These are phyloP conservation scores for Candida silvicultrix DNA, from an alignment of 805 yeast genomes.

Conservation along the genomic window DNA sequence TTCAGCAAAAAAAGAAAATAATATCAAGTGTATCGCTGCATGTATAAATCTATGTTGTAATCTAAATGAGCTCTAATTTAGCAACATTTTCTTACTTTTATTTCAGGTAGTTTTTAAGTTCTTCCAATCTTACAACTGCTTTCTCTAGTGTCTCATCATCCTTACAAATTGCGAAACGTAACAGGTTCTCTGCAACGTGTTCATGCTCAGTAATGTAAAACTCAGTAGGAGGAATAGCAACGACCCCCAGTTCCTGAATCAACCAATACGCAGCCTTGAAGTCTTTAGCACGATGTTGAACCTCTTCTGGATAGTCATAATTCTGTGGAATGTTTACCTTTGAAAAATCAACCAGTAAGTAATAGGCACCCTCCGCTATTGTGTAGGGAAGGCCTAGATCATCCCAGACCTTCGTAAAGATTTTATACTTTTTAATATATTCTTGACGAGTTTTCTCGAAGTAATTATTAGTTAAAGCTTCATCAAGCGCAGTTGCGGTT, in stretches of 20 bases:
- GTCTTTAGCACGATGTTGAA: constrained; percentile 68
- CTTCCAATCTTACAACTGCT: constrained; percentile 71
- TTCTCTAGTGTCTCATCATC: constrained; percentile 74
- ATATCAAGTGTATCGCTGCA: not conserved
- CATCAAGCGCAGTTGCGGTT: constrained; percentile 66
- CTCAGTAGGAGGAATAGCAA: constrained; percentile 97
- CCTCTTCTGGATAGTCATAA: constrained; percentile 65
- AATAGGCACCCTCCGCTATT: constrained; percentile 89
- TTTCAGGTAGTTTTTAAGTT: constrained; percentile 57
- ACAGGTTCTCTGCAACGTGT: constrained; percentile 70
- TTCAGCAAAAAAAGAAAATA: constrained; percentile 13
- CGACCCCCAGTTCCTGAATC: constrained; percentile 87
- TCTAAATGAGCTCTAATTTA: too few species aligned
- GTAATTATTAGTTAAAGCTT: constrained; percentile 58
- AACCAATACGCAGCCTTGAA: constrained; percentile 90
- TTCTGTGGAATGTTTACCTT: constrained; percentile 74
- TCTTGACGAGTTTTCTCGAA: constrained; percentile 62
- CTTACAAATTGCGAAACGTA: constrained; percentile 95
- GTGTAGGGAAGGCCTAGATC: constrained; percentile 88
- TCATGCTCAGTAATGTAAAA: constrained; percentile 71
- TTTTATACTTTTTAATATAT: constrained; percentile 66
- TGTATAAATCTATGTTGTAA: too few species aligned
- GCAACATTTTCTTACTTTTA: too few species aligned
- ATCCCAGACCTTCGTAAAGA: constrained; percentile 74
- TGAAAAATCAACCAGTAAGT: constrained; percentile 79